Percentiles rank a stretch among this genome's conserved stretches.
phyloP scores from a whole-genome alignment of 495 filamentous ascomycete species.

The Penicillium salamii region DNA sequence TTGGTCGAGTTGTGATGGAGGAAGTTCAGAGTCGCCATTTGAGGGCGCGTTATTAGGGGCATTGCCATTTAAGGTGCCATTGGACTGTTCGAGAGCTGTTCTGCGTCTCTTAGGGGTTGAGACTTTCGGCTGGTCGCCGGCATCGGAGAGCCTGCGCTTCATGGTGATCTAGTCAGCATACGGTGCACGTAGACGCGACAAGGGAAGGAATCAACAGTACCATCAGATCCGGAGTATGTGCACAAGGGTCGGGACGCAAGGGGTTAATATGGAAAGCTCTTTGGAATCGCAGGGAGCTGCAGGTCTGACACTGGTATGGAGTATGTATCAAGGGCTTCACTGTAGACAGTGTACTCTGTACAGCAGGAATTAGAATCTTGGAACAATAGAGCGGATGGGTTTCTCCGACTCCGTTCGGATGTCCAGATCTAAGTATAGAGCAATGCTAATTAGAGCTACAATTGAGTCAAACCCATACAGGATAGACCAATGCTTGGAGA shows the following conservation, averaged over 20 bases:
- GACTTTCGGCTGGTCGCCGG: slow-evolving; percentile 33
- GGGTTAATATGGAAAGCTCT: slow-evolving; percentile 12
- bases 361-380: not conserved
- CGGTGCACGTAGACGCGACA: slow-evolving; percentile 10
- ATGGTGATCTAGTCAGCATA: slow-evolving; percentile 27
- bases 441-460: no score
- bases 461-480: no score
- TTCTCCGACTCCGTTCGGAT: slow-evolving; percentile 33
- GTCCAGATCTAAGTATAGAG: not conserved
- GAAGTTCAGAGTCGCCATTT: slow-evolving; percentile 25
- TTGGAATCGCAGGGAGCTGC: slow-evolving; percentile 1
- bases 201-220: slow-evolving; percentile 34
- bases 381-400: slow-evolving; percentile 14
- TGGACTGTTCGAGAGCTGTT: slow-evolving; percentile 22
- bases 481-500: no score
- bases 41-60: slow-evolving; percentile 14
- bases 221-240: slow-evolving; percentile 38
- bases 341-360: not conserved
- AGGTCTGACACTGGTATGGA: slow-evolving; percentile 13
- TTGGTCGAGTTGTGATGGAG: slow-evolving; percentile 28
- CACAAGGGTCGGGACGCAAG: slow-evolving; percentile 29
- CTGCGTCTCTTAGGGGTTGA: slow-evolving; percentile 44
- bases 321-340: slow-evolving; percentile 8
- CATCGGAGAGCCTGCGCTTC: slow-evolving; percentile 48
- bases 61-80: slow-evolving; percentile 29